phyloP scores from a whole-genome alignment of 1,284 basidiomycete species.

The Leccinum proximum region DNA sequence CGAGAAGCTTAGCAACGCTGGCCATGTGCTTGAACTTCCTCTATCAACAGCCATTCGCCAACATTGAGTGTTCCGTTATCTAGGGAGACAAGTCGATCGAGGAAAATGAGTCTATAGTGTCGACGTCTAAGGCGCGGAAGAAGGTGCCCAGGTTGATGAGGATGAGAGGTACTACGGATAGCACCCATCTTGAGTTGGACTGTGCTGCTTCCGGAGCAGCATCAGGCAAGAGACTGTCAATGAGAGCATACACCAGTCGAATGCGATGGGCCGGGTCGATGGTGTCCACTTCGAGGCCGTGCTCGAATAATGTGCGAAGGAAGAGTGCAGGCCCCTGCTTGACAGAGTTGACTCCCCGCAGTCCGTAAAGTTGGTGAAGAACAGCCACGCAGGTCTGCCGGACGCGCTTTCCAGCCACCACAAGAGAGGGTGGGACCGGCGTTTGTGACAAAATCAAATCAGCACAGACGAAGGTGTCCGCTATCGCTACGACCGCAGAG shows the following conservation, averaged over 20 bases:
- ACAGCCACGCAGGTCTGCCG: slow-evolving; percentile 50
- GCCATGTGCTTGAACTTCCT: slow-evolving; percentile 51
- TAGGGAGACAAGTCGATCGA: slow-evolving; percentile 52
- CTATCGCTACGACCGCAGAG: slow-evolving; percentile 39
- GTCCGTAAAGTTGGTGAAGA: slow-evolving; percentile 40
- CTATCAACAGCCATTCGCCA: slow-evolving; percentile 67
- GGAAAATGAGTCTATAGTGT: slow-evolving; percentile 42
- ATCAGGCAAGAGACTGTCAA: slow-evolving; percentile 55
- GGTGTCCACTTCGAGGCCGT: slow-evolving; percentile 36
- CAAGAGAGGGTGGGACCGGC: slow-evolving; percentile 9
- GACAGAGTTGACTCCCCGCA: slow-evolving; percentile 35
- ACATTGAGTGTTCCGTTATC: slow-evolving; percentile 57
- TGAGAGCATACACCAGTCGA: slow-evolving; percentile 50
- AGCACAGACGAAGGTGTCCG: slow-evolving; percentile 55
- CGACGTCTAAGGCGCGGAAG: slow-evolving; percentile 51
- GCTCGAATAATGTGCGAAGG: slow-evolving; percentile 51
- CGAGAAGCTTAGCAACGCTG: slow-evolving; percentile 36
- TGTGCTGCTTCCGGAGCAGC: slow-evolving; percentile 24
- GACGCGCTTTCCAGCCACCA: slow-evolving; percentile 20
- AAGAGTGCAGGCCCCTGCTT: slow-evolving; percentile 42
- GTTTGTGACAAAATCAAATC: slow-evolving; percentile 42
- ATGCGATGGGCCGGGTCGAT: slow-evolving; percentile 55
- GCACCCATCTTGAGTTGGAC: slow-evolving; percentile 43
- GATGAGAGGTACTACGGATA: slow-evolving; percentile 52
- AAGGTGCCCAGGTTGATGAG: slow-evolving; percentile 53